Percentiles rank a stretch among this genome's conserved stretches.
Evolutionary conservation across 352 stramenopile species (phyloP).

Genomic region (Phytophthora melonis): DNA sequence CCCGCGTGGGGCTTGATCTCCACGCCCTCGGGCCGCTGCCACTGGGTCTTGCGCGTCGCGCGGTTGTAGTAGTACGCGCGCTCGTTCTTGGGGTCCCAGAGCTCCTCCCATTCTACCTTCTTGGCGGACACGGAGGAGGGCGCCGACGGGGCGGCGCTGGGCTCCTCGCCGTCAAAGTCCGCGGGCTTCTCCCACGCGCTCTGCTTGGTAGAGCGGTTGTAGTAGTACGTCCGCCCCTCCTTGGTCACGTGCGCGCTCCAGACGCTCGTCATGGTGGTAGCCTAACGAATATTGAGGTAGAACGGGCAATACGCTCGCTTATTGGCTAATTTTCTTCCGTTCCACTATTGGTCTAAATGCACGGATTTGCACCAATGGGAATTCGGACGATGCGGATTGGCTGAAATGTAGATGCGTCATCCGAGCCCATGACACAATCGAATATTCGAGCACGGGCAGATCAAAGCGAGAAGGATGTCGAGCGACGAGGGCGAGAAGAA

Average conservation of each 20-base stretch:
- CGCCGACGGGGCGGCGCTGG: conserved; percentile 6
- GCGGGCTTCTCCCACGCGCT: conserved; percentile 88
- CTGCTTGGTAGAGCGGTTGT: conserved; percentile 89
- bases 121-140: conserved; percentile 14
- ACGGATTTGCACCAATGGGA: too few species aligned
- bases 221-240: conserved; percentile 89
- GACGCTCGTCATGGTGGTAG: conserved; percentile 42
- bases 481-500: conserved; percentile 71
- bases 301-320: neutral
- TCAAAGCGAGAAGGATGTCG: conserved; percentile 48
- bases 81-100: conserved; percentile 89
- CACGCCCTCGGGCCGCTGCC: conserved; percentile 78
- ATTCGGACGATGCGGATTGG: too few species aligned
- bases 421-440: conserved; percentile 18
- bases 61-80: conserved; percentile 91
- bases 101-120: conserved; percentile 82
- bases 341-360: neutral
- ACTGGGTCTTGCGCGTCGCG: conserved; percentile 81
- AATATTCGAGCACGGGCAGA: conserved; percentile 30
- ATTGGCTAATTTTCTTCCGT: conserved; percentile 21
- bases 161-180: conserved; percentile 74
- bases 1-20: conserved; percentile 77
- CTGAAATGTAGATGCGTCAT: conserved; percentile 13
- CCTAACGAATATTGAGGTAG: neutral
- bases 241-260: conserved; percentile 91